Evolutionary conservation across 495 filamentous ascomycete genomes (phyloP).

Genomic region (Oleoguttula mirabilis): DNA sequence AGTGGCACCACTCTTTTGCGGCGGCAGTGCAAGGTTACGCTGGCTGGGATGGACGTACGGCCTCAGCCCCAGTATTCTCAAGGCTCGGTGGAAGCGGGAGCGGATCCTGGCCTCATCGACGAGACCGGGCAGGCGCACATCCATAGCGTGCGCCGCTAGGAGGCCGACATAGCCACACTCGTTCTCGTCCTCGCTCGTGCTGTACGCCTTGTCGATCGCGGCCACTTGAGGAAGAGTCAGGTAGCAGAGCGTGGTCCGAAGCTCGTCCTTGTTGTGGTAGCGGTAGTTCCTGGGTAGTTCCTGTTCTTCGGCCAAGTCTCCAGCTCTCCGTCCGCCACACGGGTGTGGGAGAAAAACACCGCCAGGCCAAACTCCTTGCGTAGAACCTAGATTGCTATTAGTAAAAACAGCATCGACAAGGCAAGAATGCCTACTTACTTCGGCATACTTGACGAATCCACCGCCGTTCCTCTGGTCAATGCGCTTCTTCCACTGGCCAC

Average conservation of each 20-base stretch:
- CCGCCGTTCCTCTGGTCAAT: neutral
- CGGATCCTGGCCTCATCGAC: slow-evolving; percentile 1
- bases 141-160: neutral
- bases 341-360: neutral
- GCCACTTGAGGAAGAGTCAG: neutral
- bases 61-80: slow-evolving; percentile 9
- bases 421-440: neutral
- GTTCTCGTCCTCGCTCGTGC: neutral
- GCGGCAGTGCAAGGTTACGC: neutral
- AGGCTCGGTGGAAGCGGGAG: slow-evolving; percentile 8
- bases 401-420: too few relatives aligned
- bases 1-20: neutral
- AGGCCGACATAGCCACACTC: neutral
- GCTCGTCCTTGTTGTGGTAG: too few relatives aligned
- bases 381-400: neutral
- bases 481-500: neutral
- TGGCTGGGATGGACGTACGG: slow-evolving; percentile 12
- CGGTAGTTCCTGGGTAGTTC: too few relatives aligned
- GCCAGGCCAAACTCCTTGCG: slow-evolving; percentile 3
- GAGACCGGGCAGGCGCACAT: neutral
- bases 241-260: slow-evolving; percentile 6
- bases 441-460: neutral
- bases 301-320: too few relatives aligned
- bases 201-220: neutral
- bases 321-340: neutral